Conservation (phyloP, 2,329 filamentous ascomycete genomes). For the Blumeriella jaapii region DNA sequence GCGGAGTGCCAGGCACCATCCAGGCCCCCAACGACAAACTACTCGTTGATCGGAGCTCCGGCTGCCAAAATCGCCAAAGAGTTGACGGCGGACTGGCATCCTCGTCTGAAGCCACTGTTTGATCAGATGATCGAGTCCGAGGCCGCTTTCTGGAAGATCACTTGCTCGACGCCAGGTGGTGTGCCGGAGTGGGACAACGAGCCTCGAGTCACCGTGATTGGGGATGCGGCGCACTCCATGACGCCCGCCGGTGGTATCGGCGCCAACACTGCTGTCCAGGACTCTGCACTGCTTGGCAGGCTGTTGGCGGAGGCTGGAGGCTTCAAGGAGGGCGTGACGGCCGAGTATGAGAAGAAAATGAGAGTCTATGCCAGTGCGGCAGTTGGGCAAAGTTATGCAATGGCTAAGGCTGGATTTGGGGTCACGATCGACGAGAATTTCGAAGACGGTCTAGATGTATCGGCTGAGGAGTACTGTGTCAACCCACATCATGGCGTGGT, state of each 20-base stretch:
- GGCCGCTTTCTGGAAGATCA: slow-evolving; percentile 57
- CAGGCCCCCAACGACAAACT: slow-evolving; percentile 47
- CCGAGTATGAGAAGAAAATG: slow-evolving; percentile 51
- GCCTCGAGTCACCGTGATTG: slow-evolving; percentile 45
- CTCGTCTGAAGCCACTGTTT: slow-evolving; percentile 42
- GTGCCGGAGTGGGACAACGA: slow-evolving; percentile 50
- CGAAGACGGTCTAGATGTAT: slow-evolving; percentile 17
- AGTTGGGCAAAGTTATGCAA: slow-evolving; percentile 41
- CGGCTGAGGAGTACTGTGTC: too few species aligned
- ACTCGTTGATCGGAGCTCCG: slow-evolving; percentile 41
- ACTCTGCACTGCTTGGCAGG: slow-evolving; percentile 42
- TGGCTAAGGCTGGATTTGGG: slow-evolving; percentile 34
- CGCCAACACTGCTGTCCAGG: slow-evolving; percentile 44
- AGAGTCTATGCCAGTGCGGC: slow-evolving; percentile 45
- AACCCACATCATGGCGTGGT: too few species aligned
- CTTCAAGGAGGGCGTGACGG: slow-evolving; percentile 40
- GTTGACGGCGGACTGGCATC: slow-evolving; percentile 43
- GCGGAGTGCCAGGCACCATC: slow-evolving; percentile 44
- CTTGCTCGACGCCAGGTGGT: slow-evolving; percentile 46
- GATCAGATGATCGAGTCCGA: slow-evolving; percentile 45
- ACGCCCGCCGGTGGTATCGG: slow-evolving; percentile 45
- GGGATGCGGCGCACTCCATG: slow-evolving; percentile 47
- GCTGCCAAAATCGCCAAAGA: slow-evolving; percentile 47
- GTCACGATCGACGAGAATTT: slow-evolving; percentile 35
- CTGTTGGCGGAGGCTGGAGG: slow-evolving; percentile 42